A percentile compares a stretch with the other conserved stretches of the same genome.
phyloP scores from a whole-genome alignment of 2,329 filamentous ascomycete species.

The Biscogniauxia marginata region DNA sequence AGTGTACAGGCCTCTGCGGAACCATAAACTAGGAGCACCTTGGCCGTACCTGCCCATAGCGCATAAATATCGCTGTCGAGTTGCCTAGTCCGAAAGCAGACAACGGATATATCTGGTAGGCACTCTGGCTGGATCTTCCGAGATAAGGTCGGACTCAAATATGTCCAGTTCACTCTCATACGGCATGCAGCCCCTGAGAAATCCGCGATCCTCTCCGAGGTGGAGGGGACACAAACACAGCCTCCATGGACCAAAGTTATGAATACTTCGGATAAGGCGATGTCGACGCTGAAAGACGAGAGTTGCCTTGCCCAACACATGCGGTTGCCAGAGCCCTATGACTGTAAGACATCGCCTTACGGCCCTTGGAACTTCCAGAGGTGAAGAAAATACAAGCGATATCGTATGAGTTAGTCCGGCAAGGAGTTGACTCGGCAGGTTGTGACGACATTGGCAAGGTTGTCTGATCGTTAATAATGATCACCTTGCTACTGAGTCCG shows the following conservation, averaged over 20 bases:
- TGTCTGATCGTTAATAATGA: constrained; percentile 42
- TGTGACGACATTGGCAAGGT: constrained; percentile 36
- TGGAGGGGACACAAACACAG: constrained; percentile 49
- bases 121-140: constrained; percentile 29
- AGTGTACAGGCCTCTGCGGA: constrained; percentile 51
- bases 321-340: constrained; percentile 58
- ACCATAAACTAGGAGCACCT: constrained; percentile 51
- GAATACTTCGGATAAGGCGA: constrained; percentile 53
- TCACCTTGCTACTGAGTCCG: constrained; percentile 39
- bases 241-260: constrained; percentile 50
- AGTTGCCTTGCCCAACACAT: constrained; percentile 54
- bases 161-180: constrained; percentile 43
- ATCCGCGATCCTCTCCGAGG: constrained; percentile 41
- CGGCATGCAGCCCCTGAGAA: constrained; percentile 41
- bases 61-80: constrained; percentile 49
- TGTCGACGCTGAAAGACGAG: constrained; percentile 56
- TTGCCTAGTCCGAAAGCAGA: constrained; percentile 44
- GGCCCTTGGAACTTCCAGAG: constrained; percentile 54
- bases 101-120: constrained; percentile 29
- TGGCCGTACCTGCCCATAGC: constrained; percentile 45
- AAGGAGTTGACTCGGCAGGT: constrained; percentile 28
- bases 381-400: constrained; percentile 62
- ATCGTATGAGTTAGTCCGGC: constrained; percentile 41
- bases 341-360: constrained; percentile 61
- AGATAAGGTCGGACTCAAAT: constrained; percentile 52